phyloP scores from a whole-genome alignment of 2,329 filamentous ascomycete species.

The Botrytis squamosa region DNA sequence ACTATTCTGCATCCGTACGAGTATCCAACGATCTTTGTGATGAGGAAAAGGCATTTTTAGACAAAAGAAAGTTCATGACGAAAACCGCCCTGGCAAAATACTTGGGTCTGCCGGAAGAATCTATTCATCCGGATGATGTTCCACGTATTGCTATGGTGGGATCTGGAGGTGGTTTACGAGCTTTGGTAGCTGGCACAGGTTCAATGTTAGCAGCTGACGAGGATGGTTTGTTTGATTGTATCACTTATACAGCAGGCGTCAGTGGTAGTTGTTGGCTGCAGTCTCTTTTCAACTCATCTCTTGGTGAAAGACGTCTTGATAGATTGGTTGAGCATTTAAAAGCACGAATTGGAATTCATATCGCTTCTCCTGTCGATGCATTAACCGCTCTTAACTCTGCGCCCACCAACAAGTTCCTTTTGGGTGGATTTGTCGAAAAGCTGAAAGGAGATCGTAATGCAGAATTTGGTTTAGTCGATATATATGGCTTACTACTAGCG shows the following conservation, averaged over 20 bases:
- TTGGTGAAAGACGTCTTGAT: slow-evolving; percentile 66
- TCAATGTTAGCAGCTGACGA: slow-evolving; percentile 83
- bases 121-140: slow-evolving; percentile 90
- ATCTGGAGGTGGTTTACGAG: slow-evolving; percentile 86
- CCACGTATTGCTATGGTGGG: slow-evolving; percentile 92
- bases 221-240: slow-evolving; percentile 87
- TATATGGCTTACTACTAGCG: slow-evolving; percentile 84
- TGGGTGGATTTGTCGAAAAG: slow-evolving; percentile 89
- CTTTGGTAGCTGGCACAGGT: slow-evolving; percentile 85
- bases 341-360: slow-evolving; percentile 78
- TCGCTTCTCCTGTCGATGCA: slow-evolving; percentile 86
- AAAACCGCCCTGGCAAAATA: slow-evolving; percentile 77
- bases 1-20: slow-evolving; percentile 76
- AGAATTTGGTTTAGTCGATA: slow-evolving; percentile 86
- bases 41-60: slow-evolving; percentile 76
- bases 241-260: slow-evolving; percentile 92
- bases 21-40: slow-evolving; percentile 78
- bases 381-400: slow-evolving; percentile 79
- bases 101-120: slow-evolving; percentile 70
- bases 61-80: slow-evolving; percentile 66
- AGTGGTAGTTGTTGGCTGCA: slow-evolving; percentile 97
- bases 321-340: slow-evolving; percentile 83
- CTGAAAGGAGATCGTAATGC: slow-evolving; percentile 77
- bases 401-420: slow-evolving; percentile 88
- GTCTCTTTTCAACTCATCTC: slow-evolving; percentile 77